Evolutionary conservation across 257 asterid genomes (phyloP), one percentile per base, ranked within the genome.

Genomic region (Penstemon newberryi): DNA sequence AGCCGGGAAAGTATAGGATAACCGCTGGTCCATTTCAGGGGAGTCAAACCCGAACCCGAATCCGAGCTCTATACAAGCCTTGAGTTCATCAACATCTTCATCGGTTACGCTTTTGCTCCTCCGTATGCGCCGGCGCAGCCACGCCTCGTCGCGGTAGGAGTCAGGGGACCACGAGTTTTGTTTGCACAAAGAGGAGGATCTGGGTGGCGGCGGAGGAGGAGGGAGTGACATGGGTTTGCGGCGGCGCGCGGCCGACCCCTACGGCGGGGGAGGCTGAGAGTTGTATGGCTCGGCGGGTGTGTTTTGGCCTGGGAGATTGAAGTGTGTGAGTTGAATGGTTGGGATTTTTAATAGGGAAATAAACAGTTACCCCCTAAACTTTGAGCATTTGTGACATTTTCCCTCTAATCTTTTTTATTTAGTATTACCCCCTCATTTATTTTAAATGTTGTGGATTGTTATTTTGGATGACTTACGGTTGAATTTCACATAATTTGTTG

Each of bases 151-250:
- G 39, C 89, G 90, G 71, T 57, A 74, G 37, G 67, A 60, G 66
- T 87, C 93, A 5, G 88, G 87, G 0, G 96, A 90, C 96, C 93
- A 90, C 1, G 95, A 82, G 25, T 75, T 87, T 67, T 84, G 87
- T 67, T 86, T 90, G 82, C 62, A 72, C 67, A 87, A 25, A 25
- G 33, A 46, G 6, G 86, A 56, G 13, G 85, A 33, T 5, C 43
- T 44, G 54, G 71, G 50, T 1, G 47, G 72, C 5, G 71, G 74
- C 41, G 63, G 77, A 5, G 64, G 63, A 36, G 49, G 39, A 11
- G 11, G 59, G 3, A 60, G 66, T 1, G 72, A 54, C 5, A 49
- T 36, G 4, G 71, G 70, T 25, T 4, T 75, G 73, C 9, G 73
- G 53, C 11, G 2, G 43, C 9, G 85, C 25, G 41, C 60, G 76